These are phyloP conservation scores for Sophora flavescens DNA, from an alignment of 306 rosid species.

Conservation along the genomic window DNA sequence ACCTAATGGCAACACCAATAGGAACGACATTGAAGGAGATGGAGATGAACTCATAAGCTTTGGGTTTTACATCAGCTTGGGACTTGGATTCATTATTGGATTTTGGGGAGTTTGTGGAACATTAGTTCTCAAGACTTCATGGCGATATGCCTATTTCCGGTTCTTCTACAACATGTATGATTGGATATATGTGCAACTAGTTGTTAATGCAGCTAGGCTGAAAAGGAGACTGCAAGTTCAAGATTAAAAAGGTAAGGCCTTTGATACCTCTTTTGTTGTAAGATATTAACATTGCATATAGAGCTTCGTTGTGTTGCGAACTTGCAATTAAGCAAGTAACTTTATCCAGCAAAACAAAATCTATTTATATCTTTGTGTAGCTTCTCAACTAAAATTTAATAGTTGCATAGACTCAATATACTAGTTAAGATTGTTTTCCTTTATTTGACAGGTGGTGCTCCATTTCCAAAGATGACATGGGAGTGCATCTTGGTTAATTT, in stretches of 20 bases:
- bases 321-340: neutral
- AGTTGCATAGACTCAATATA: too few relatives aligned
- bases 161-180: constrained; percentile 38
- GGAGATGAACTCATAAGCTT: neutral
- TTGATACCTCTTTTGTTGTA: too few relatives aligned
- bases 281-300: neutral
- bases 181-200: neutral
- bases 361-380: neutral
- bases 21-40: neutral
- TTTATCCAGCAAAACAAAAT: neutral
- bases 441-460: neutral
- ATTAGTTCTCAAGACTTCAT: constrained; percentile 15
- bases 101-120: constrained; percentile 51
- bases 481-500: neutral
- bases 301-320: neutral
- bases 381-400: too few relatives aligned
- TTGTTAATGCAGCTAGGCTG: neutral
- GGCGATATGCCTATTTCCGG: constrained; percentile 44
- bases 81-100: constrained; percentile 40
- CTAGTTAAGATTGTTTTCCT: too few relatives aligned
- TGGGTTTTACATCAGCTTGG: constrained; percentile 35
- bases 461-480: neutral
- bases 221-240: neutral
- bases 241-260: neutral
- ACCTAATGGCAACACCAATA: neutral